phyloP scores from a whole-genome alignment of 2,329 filamentous ascomycete genomes.

The Arthrobotrys sinensis region DNA sequence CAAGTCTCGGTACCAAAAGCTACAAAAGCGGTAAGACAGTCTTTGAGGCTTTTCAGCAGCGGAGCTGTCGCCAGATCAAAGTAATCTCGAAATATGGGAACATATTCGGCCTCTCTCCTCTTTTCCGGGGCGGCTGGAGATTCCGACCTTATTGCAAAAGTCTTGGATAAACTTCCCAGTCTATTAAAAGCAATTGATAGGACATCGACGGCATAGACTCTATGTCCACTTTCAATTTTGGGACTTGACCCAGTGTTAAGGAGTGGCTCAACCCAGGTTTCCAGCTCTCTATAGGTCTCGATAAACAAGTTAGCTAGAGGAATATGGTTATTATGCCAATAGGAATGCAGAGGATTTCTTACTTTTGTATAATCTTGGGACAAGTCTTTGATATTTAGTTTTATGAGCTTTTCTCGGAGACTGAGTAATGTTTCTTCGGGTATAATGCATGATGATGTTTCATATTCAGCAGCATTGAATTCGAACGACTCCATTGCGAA shows the following conservation, averaged over 20 bases:
- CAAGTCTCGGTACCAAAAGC: constrained; percentile 43
- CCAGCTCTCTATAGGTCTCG: constrained; percentile 45
- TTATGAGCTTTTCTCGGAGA: constrained; percentile 46
- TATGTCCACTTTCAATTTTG: constrained; percentile 38
- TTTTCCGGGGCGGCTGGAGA: neutral
- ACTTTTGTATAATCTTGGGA: constrained; percentile 31
- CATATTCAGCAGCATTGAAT: constrained; percentile 19
- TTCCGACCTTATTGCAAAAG: neutral
- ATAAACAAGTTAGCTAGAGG: constrained; percentile 28
- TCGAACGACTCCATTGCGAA: constrained; percentile 36
- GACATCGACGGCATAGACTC: constrained; percentile 42
- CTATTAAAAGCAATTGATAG: constrained; percentile 54
- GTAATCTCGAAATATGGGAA: constrained; percentile 48
- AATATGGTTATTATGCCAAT: neutral
- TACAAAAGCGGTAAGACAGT: constrained; percentile 51
- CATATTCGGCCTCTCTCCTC: constrained; percentile 4
- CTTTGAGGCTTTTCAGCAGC: constrained; percentile 50
- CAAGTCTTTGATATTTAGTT: constrained; percentile 51
- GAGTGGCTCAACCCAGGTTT: constrained; percentile 44
- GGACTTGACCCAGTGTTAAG: constrained; percentile 27
- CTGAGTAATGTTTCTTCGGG: constrained; percentile 20
- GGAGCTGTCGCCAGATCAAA: constrained; percentile 48
- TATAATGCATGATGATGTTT: constrained; percentile 6
- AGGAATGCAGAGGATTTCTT: constrained; percentile 16
- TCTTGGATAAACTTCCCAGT: constrained; percentile 38